Evolutionary conservation across 2,329 filamentous ascomycete genomes (phyloP), one percentile per base, ranked within the genome.

Genomic region (Proliferodiscus dingleyae): DNA sequence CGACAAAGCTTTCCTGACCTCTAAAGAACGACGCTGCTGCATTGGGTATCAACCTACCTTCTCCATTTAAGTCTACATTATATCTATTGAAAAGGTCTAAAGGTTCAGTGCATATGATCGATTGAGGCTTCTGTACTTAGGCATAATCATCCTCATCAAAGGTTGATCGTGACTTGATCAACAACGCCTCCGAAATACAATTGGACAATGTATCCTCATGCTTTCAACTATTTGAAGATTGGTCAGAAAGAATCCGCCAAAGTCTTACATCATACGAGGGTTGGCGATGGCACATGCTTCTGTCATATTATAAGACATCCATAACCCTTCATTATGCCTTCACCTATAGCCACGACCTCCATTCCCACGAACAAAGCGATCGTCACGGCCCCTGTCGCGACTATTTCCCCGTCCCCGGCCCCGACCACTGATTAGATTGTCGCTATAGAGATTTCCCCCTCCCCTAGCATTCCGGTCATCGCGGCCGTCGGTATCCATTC

Each of bases 401-500:
- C 44, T 54, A 21, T 50, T 34, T 16, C 45, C 45, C 40, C 52
- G 24, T 41, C 49, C 50, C 32, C 50, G 46, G 23, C 43, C 46
- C 15, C 43, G 41, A 37, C 39, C 42, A 15, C 48, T 50, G 9
- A 64, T 50, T 30, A 64, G 41, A 28, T 41, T 54, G 37, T 65
- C 63, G 36, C 63, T 65, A 38, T 65, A 65, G 4, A 65, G 52
- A 10, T 54, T 53, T 39, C 50, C 49, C 37, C 51, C 42, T 3
- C 43, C 41, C 21, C 44, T 47, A n/a, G 42, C 37, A 2, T 45
- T 45, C 21, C 34, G 34, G 23, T 48, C 47, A 11, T 59, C 47
- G 11, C 38, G 40, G 23, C 62, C 56, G 43, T 65, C 58, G 0
- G 55, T 61, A 3, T 64, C 62, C 61, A 65, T 64, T 5, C 55